Evolutionary conservation across 768 basidiomycete genomes (phyloP).

Genomic region (Royoungia palumana): DNA sequence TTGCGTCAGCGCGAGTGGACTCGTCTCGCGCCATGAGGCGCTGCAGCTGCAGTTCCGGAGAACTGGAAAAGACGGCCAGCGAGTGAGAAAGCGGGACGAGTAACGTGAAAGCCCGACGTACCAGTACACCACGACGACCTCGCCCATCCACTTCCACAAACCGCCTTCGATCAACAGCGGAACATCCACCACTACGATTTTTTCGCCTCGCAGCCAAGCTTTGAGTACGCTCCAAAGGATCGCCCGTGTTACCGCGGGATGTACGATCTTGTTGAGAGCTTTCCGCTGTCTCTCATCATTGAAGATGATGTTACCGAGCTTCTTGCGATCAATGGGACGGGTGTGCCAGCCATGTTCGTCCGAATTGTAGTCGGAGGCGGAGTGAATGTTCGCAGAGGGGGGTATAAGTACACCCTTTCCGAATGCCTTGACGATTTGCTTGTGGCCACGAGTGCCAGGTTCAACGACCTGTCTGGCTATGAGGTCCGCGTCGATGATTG

Average conservation of each 20-base stretch:
- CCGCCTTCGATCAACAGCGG: slow-evolving; percentile 90
- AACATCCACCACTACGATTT: slow-evolving; percentile 82
- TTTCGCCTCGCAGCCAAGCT: slow-evolving; percentile 76
- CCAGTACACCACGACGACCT: slow-evolving; percentile 91
- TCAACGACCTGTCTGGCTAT: slow-evolving; percentile 83
- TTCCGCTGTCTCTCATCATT: slow-evolving; percentile 66
- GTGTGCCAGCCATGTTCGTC: slow-evolving; percentile 31
- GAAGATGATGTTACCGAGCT: slow-evolving; percentile 84
- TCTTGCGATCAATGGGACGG: slow-evolving; percentile 77
- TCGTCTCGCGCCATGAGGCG: slow-evolving; percentile 77
- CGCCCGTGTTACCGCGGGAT: slow-evolving; percentile 83
- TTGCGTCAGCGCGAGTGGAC: slow-evolving; percentile 64
- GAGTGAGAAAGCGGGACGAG: neutral
- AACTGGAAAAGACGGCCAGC: slow-evolving; percentile 42
- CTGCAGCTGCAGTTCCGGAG: slow-evolving; percentile 77
- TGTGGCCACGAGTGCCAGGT: slow-evolving; percentile 75
- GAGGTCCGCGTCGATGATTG: slow-evolving; percentile 91
- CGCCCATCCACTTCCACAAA: slow-evolving; percentile 78
- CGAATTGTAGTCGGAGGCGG: neutral
- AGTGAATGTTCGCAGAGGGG: neutral
- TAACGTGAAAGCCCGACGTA: slow-evolving; percentile 34
- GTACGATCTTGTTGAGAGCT: slow-evolving; percentile 79
- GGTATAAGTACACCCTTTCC: slow-evolving; percentile 62
- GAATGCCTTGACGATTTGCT: slow-evolving; percentile 64
- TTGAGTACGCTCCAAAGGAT: slow-evolving; percentile 67